Evolutionary conservation across 495 filamentous ascomycete species (phyloP), one percentile per base, ranked within the genome.

Genomic region (Hypoxylon subgilvum): DNA sequence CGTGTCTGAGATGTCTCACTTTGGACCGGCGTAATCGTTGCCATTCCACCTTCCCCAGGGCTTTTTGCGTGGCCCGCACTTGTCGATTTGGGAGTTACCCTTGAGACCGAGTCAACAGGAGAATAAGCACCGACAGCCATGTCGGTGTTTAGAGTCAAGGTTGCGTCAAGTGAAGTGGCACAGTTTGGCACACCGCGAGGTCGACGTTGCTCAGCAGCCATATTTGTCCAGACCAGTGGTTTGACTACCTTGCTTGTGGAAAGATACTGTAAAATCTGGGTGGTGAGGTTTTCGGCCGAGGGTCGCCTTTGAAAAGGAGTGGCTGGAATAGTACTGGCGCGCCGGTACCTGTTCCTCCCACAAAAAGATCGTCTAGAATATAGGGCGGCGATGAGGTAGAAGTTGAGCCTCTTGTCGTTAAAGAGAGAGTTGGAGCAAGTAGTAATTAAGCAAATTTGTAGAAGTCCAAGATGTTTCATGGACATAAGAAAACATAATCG

Each of bases 1-100:
- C 77, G 78, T 41, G 80, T 82, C 30, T 72, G 71, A 38, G 61
- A 62, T 53, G 61, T 68, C 55, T 70, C 65, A 45, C 41, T 63
- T 25, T 25, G 31, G 18, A 54, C 19, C 48, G 46, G 57, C 50
- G 61, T 45, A 53, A 47, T 32, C 41, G 6, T 50, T 41, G 6
- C 52, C 47, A 31, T 58, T 54, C 55, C 65, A 51, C 41, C 58
- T 50, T 57, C 42, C 65, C 19, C 63, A 58, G 12, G 39, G 17
- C 27, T 56, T 57, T 42, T 65, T 30, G 17, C 52, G 42, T 53
- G 63, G 17, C 25, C 13, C 23, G 46, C 57, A 54, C 45, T 54
- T 61, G 57, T 43, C 21, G 58, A 51, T 21, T 47, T 43, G 34
- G 27, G 6, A 46, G 54, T 46, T 25, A 40, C 47, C 6, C n/a